phyloP scores from a whole-genome alignment of 2,329 filamentous ascomycete genomes.

The Drechslerella coelobrocha region DNA sequence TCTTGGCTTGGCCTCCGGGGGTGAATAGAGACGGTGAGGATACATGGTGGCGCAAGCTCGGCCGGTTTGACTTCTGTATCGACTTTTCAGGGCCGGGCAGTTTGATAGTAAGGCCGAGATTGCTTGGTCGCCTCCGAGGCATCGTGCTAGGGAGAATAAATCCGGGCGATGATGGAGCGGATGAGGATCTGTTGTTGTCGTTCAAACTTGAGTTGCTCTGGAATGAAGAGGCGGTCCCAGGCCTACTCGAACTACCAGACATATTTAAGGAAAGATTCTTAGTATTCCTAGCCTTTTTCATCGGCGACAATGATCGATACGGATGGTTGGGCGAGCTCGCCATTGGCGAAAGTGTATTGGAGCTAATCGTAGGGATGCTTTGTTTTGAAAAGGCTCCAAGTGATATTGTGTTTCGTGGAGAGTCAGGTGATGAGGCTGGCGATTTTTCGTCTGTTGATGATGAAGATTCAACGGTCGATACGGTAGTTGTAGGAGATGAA shows the following conservation, averaged over 20 bases:
- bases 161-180: constrained; percentile 74
- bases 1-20: constrained; percentile 60
- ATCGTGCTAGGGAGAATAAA: constrained; percentile 78
- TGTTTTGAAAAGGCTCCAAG: constrained; percentile 36
- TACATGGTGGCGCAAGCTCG: constrained; percentile 68
- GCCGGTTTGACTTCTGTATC: constrained; percentile 54
- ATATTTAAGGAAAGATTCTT: constrained; percentile 82
- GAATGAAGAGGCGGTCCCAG: constrained; percentile 62
- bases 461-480: constrained; percentile 90
- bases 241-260: constrained; percentile 62
- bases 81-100: constrained; percentile 64
- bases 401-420: constrained; percentile 76
- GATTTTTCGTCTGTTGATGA: constrained; percentile 89
- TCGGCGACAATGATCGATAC: constrained; percentile 62
- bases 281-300: constrained; percentile 74
- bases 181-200: constrained; percentile 56
- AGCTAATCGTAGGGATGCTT: constrained; percentile 68
- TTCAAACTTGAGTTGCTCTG: constrained; percentile 55
- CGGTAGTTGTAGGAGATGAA: constrained; percentile 91
- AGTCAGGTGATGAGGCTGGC: constrained; percentile 90
- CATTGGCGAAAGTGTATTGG: constrained; percentile 56
- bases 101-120: constrained; percentile 77
- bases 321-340: constrained; percentile 58
- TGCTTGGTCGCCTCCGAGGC: constrained; percentile 73
- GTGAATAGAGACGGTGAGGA: constrained; percentile 73